phyloP scores from a whole-genome alignment of 768 basidiomycete genomes.

The Tricholoma bakamatsutake region DNA sequence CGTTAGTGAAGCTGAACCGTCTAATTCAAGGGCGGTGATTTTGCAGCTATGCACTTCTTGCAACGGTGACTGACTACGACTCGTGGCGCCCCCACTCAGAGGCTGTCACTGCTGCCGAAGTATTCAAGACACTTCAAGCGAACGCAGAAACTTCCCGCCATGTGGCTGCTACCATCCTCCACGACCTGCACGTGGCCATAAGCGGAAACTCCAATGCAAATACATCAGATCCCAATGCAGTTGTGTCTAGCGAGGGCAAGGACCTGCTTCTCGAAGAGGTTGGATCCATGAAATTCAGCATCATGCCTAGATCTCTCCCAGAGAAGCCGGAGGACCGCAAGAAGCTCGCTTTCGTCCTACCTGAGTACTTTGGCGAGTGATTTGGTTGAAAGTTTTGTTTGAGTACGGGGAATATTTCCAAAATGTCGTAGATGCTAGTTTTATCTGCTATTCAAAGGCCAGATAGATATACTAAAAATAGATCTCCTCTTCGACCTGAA shows the following conservation, averaged over 20 bases:
- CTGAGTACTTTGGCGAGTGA: constrained; percentile 55
- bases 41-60: constrained; percentile 83
- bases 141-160: constrained; percentile 86
- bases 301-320: constrained; percentile 64
- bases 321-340: constrained; percentile 54
- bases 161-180: constrained; percentile 64
- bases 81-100: constrained; percentile 82
- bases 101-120: constrained; percentile 86
- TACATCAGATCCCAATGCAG: neutral
- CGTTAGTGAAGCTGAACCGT: neutral
- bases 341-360: constrained; percentile 73
- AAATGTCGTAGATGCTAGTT: too few species aligned
- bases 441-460: too few species aligned
- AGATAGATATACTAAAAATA: too few species aligned
- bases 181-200: constrained; percentile 58
- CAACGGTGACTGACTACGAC: constrained; percentile 92
- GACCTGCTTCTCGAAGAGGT: constrained; percentile 57
- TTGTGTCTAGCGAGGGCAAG: constrained; percentile 14
- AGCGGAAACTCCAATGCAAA: constrained; percentile 24
- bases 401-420: too few species aligned
- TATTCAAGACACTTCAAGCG: constrained; percentile 78
- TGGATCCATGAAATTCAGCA: constrained; percentile 81
- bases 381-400: neutral
- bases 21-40: neutral
- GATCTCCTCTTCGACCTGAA: too few species aligned